phyloP scores from a whole-genome alignment of 495 filamentous ascomycete genomes.

The Hyaloscypha hepaticicola region DNA sequence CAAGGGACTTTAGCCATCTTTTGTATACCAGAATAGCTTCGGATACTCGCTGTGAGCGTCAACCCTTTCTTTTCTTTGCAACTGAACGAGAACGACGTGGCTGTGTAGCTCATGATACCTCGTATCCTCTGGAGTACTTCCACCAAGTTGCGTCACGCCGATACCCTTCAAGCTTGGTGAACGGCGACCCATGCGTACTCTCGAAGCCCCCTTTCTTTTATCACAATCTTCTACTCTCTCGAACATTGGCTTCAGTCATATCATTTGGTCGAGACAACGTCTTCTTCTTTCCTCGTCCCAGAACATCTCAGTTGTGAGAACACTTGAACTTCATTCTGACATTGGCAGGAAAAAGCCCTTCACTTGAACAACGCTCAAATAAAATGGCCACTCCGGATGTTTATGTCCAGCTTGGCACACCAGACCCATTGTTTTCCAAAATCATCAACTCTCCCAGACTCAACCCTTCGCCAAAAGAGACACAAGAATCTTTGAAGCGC shows the following conservation, averaged over 20 bases:
- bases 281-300: neutral
- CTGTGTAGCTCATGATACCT: neutral
- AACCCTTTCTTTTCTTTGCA: neutral
- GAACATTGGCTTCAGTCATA: neutral
- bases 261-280: neutral
- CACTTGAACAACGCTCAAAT: neutral
- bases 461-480: conserved; percentile 28
- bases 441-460: conserved; percentile 25
- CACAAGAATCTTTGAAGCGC: conserved; percentile 32
- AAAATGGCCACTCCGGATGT: conserved; percentile 31
- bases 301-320: neutral
- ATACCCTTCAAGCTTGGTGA: too few relatives aligned
- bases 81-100: neutral
- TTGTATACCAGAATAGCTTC: neutral
- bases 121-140: neutral
- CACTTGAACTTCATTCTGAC: neutral
- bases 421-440: conserved; percentile 21
- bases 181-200: too few relatives aligned
- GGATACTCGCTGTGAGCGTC: neutral
- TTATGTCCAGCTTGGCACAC: conserved; percentile 15
- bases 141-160: too few relatives aligned
- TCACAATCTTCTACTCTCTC: neutral
- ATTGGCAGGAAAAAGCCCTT: too few relatives aligned
- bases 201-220: too few relatives aligned
- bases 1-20: too few relatives aligned